A percentile compares a stretch with the other conserved stretches of the same genome.
Evolutionary conservation across 257 asterid genomes (phyloP).

Genomic region (Vinca minor): DNA sequence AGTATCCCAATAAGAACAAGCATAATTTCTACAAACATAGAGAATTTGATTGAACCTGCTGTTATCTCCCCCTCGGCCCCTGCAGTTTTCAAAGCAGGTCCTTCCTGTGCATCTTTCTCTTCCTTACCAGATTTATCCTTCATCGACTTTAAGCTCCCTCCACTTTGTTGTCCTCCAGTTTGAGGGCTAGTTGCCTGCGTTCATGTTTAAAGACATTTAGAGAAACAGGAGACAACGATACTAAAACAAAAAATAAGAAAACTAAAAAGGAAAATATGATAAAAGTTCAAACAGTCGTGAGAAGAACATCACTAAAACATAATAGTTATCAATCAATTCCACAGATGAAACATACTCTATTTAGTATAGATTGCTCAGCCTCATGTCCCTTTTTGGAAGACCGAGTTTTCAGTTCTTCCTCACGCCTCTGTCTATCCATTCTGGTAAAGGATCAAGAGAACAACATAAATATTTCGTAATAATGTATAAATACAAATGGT

Average conservation of each 20-base stretch:
- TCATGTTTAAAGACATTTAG: not conserved
- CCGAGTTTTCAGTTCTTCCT: slow-evolving; percentile 79
- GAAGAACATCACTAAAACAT: not conserved
- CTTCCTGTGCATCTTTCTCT: slow-evolving; percentile 75
- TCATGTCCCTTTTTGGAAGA: slow-evolving; percentile 74
- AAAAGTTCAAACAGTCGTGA: slow-evolving; percentile 6
- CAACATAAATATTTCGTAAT: not conserved
- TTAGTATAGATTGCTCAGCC: slow-evolving; percentile 69
- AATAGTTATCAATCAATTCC: not conserved
- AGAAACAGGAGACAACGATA: not conserved
- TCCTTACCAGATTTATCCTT: slow-evolving; percentile 72
- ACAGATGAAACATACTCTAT: slow-evolving; percentile 42
- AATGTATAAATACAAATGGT: not conserved
- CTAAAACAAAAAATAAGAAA: not conserved
- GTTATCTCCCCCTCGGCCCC: slow-evolving; percentile 97
- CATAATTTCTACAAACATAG: not conserved
- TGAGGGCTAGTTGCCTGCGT: slow-evolving; percentile 83
- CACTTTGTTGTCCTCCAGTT: slow-evolving; percentile 73
- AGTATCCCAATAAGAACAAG: not conserved
- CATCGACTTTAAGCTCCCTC: slow-evolving; percentile 73
- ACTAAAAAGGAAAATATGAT: not conserved
- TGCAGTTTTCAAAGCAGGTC: slow-evolving; percentile 65
- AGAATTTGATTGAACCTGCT: slow-evolving; percentile 48
- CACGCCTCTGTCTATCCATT: slow-evolving; percentile 96
- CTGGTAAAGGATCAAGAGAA: slow-evolving; percentile 34